Evolutionary conservation across 805 yeast genomes (phyloP), one percentile per base, ranked within the genome.

Genomic region (Maudiozyma saulgeensis): DNA sequence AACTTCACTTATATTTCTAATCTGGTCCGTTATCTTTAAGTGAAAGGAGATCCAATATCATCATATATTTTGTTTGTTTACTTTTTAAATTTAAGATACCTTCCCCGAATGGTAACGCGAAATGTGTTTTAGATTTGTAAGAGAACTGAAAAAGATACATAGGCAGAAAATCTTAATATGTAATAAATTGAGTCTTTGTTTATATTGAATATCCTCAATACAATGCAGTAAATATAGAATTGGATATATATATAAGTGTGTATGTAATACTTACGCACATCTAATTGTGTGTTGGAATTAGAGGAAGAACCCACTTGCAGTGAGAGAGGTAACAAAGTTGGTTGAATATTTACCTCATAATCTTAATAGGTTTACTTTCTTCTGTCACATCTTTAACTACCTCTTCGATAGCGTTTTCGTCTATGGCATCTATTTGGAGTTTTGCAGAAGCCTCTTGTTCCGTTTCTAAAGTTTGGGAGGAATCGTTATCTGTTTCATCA

Each of bases 311-410:
- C 2, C 12, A 8, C 32, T 11, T 28, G 32, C 12, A 28, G 9
- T 28, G 32, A 28, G 6, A 6, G 32, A 28, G 12, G 12, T 28
- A 4, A 28, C 8, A 28, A 28, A 2, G 32, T 6, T 28, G 3
- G 32, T 28, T 28, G 32, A 9, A 28, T 35, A 9, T 16, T 38
- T 18, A 38, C 23, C 41, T 38, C 3, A 19, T 41, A 6, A 46
- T 28, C 25, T 46, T 46, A 11, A 46, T 25, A 5, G 49, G 49
- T 26, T 44, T 57, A 1, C 58, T 53, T 35, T 59, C 63, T 9
- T 47, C 41, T 7, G 51, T 49, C 3, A 54, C 54, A 38, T 59
- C 61, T 38, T 58, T 57, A 19, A 57, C 35, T 18, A 59, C 53
- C n/a, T 56, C 57, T 41, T 56, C 54, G 15, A 59, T 55, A 4